Conservation (phyloP, 169 alveolate genomes). For the Cystoisospora suis region DNA sequence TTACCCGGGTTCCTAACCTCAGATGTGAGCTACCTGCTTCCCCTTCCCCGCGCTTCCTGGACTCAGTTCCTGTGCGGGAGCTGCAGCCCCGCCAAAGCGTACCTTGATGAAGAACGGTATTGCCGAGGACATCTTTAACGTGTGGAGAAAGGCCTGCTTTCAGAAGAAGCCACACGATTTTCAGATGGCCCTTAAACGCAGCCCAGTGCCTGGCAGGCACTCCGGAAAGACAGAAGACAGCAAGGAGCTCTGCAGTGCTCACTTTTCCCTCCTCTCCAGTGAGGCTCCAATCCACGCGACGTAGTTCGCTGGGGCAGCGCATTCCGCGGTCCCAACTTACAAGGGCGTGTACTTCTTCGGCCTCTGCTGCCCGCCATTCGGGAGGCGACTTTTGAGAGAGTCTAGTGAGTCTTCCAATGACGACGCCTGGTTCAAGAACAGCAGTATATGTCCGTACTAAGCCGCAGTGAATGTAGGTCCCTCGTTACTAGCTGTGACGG, state of each 20-base stretch:
- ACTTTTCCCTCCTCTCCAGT: not conserved
- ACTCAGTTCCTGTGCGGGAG: not conserved
- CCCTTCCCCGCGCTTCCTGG: not conserved
- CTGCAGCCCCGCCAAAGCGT: not conserved
- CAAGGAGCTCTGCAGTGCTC: not conserved
- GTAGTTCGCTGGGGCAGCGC: not conserved
- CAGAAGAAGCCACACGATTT: conserved; percentile 56
- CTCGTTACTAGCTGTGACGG: too few relatives aligned
- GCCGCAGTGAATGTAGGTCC: too few relatives aligned
- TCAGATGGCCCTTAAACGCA: conserved; percentile 52
- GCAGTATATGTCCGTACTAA: too few relatives aligned
- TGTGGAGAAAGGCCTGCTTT: conserved; percentile 39
- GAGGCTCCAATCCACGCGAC: not conserved
- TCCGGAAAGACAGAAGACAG: not conserved
- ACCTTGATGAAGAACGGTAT: conserved; percentile 64
- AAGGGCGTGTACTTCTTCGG: conserved; percentile 17
- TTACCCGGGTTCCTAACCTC: not conserved
- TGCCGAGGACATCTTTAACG: conserved; percentile 41
- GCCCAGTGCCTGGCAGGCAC: conserved; percentile 63
- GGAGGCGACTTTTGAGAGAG: too few relatives aligned
- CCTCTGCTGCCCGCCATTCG: too few relatives aligned
- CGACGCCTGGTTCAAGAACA: too few relatives aligned
- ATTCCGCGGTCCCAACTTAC: not conserved
- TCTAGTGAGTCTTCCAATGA: too few relatives aligned
- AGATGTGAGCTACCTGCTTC: not conserved